Evolutionary conservation across 2,329 filamentous ascomycete genomes (phyloP).

Genomic region (Pleoardoris graminearum): DNA sequence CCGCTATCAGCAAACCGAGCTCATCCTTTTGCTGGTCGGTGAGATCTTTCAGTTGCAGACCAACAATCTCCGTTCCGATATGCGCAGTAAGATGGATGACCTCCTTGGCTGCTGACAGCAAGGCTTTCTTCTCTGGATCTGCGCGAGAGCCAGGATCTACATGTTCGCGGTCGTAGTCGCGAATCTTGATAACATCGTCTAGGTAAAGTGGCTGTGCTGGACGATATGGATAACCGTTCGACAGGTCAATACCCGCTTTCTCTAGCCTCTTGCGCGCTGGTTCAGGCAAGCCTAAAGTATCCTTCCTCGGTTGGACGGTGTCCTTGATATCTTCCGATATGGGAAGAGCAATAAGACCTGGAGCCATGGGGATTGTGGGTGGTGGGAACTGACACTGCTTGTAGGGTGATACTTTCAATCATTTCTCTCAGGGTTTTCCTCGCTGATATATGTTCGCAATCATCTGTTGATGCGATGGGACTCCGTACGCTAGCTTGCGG

Average conservation of each 20-base stretch:
- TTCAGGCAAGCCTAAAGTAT: constrained; percentile 65
- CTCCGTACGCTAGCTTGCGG: constrained; percentile 29
- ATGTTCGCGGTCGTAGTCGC: constrained; percentile 49
- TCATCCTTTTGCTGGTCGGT: constrained; percentile 55
- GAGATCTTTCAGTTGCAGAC: constrained; percentile 54
- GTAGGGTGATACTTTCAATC: neutral
- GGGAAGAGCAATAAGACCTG: constrained; percentile 56
- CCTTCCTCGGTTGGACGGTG: constrained; percentile 64
- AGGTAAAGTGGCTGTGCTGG: constrained; percentile 69
- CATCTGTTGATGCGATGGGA: constrained; percentile 1
- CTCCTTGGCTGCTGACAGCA: constrained; percentile 49
- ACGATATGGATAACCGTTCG: constrained; percentile 71
- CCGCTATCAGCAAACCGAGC: constrained; percentile 49
- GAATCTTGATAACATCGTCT: constrained; percentile 69
- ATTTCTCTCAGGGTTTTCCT: neutral
- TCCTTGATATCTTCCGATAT: constrained; percentile 61
- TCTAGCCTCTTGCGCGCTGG: constrained; percentile 61
- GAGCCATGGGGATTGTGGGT: constrained; percentile 51
- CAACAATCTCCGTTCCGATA: constrained; percentile 43
- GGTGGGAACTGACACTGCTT: neutral
- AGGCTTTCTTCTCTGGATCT: constrained; percentile 48
- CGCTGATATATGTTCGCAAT: neutral
- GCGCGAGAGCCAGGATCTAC: constrained; percentile 56
- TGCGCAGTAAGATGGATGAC: constrained; percentile 42
- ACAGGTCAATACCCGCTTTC: constrained; percentile 71